Evolutionary conservation across 75 land plant genomes (phyloP).

Genomic region (Pseudotsuga menziesii): DNA sequence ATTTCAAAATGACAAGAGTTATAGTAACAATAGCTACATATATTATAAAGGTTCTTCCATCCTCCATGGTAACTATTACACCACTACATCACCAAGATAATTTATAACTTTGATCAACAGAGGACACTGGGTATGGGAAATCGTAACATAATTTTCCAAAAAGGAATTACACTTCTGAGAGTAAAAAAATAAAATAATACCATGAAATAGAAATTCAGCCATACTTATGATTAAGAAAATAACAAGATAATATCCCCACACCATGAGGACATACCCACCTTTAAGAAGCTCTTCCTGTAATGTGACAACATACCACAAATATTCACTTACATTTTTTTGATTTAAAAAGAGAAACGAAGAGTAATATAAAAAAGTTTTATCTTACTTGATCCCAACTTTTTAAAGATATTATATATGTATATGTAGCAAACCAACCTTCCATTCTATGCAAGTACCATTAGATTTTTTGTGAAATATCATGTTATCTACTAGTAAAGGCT

Average conservation of each 20-base stretch:
- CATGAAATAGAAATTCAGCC: background rate
- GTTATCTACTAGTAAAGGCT: constrained; percentile 13
- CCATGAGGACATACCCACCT: constrained; percentile 88
- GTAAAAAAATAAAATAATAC: too few relatives aligned
- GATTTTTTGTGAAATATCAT: constrained; percentile 33
- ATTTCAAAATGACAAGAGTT: constrained; percentile 44
- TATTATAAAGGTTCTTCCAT: constrained; percentile 31
- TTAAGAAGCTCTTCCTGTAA: constrained; percentile 71
- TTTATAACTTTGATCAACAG: constrained; percentile 31
- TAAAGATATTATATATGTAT: constrained; percentile 42
- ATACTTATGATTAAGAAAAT: constrained; percentile 68
- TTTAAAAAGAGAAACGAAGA: too few relatives aligned
- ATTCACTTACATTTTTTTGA: too few relatives aligned
- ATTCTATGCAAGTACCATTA: constrained; percentile 49
- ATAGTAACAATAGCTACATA: constrained; percentile 46
- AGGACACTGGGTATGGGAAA: too few relatives aligned
- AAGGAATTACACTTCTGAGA: too few relatives aligned
- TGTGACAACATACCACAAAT: too few relatives aligned
- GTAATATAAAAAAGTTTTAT: too few relatives aligned
- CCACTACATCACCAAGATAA: constrained; percentile 17
- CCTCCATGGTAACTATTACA: constrained; percentile 32
- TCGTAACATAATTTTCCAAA: too few relatives aligned
- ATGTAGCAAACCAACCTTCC: constrained; percentile 61
- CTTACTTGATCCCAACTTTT: constrained; percentile 41
- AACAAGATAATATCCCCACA: constrained; percentile 67